phyloP scores from a whole-genome alignment of 176 grass and related monocot genomes.

The Triticum monococcum region DNA sequence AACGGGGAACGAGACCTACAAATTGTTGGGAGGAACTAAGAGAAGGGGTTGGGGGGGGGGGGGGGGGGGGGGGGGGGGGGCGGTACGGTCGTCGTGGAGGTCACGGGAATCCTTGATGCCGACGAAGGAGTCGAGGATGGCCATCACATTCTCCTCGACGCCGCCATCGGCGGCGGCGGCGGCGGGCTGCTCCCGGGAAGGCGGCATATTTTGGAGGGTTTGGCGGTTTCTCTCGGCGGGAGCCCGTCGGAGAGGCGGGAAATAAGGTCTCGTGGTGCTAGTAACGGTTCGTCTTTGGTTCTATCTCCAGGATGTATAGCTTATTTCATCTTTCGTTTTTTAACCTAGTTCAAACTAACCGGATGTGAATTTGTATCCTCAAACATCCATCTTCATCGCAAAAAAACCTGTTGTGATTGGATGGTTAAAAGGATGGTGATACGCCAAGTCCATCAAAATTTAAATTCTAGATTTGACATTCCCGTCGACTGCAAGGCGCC shows the following conservation, averaged over 20 bases:
- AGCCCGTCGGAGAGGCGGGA: neutral
- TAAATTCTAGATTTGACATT: too few species aligned
- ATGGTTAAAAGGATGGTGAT: too few species aligned
- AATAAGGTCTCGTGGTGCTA: neutral
- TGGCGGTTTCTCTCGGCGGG: neutral
- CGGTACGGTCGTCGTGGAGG: constrained; percentile 77
- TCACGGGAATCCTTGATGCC: constrained; percentile 77
- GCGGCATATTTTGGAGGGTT: constrained; percentile 29
- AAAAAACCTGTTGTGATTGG: too few species aligned
- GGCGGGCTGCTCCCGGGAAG: neutral
- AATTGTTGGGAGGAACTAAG: neutral
- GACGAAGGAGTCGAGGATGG: constrained; percentile 57
- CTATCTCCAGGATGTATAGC: too few species aligned
- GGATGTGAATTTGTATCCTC: too few species aligned
- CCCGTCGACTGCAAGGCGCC: too few species aligned
- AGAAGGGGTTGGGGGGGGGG: neutral
- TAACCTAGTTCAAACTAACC: too few species aligned
- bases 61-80: neutral
- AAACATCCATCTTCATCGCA: too few species aligned
- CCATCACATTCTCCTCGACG: constrained; percentile 90
- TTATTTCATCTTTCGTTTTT: too few species aligned
- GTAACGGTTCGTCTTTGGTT: too few species aligned
- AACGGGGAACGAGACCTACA: constrained; percentile 4
- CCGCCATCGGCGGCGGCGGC: constrained; percentile 20
- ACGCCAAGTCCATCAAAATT: too few species aligned